phyloP scores from a whole-genome alignment of 768 basidiomycete species.

The Naganishia vaughanmartiniae region DNA sequence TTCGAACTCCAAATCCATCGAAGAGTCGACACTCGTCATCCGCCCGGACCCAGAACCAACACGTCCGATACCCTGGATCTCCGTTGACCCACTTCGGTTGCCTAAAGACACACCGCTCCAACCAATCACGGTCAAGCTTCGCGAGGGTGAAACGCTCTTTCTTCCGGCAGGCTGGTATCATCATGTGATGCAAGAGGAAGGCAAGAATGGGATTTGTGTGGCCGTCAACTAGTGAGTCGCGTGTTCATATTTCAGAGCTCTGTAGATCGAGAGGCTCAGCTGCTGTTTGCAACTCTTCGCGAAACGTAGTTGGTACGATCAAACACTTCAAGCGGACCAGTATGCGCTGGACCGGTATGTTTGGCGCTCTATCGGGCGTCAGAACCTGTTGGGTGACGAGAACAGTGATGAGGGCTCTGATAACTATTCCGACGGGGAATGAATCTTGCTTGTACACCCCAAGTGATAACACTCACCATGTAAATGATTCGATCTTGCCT shows the following conservation, averaged over 20 bases:
- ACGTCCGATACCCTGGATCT: conserved; percentile 72
- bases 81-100: conserved; percentile 64
- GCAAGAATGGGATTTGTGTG: conserved; percentile 41
- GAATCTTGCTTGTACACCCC: too few species aligned
- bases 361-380: conserved; percentile 12
- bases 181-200: conserved; percentile 65
- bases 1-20: not conserved
- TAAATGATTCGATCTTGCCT: too few species aligned
- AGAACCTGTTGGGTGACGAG: conserved; percentile 17
- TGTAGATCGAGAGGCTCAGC: too few species aligned
- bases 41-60: conserved; percentile 14
- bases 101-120: conserved; percentile 55
- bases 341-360: conserved; percentile 31
- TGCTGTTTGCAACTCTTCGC: too few species aligned
- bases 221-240: conserved; percentile 51
- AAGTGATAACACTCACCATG: too few species aligned
- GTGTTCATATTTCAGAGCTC: not conserved
- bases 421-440: too few species aligned
- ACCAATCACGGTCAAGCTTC: conserved; percentile 66
- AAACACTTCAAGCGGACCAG: conserved; percentile 19
- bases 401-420: conserved; percentile 4
- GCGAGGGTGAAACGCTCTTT: conserved; percentile 75
- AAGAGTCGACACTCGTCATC: not conserved
- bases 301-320: conserved; percentile 30
- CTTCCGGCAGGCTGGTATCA: conserved; percentile 96